Evolutionary conservation across 192 early-diverging fungal genomes (phyloP).

Genomic region (Coemansia furcata): DNA sequence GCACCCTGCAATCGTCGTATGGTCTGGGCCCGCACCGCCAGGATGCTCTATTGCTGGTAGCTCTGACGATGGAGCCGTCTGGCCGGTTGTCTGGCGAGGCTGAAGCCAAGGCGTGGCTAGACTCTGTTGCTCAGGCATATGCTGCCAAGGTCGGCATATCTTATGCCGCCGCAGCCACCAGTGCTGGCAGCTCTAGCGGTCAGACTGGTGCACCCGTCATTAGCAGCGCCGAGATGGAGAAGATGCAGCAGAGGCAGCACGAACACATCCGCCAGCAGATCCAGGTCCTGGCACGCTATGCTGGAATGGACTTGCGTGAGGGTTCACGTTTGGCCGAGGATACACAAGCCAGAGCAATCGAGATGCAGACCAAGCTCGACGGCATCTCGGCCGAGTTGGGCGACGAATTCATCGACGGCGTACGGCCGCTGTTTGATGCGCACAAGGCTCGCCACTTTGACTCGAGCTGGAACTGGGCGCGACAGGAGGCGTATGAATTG

Average conservation of each 20-base stretch:
- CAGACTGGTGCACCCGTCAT: constrained; percentile 58
- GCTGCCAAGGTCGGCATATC: constrained; percentile 70
- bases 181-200: constrained; percentile 49
- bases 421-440: constrained; percentile 73
- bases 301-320: constrained; percentile 71
- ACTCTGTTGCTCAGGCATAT: constrained; percentile 67
- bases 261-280: constrained; percentile 75
- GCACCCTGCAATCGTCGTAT: constrained; percentile 63
- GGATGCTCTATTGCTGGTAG: constrained; percentile 72
- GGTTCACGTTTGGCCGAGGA: constrained; percentile 65
- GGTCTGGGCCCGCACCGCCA: constrained; percentile 75
- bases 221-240: constrained; percentile 85
- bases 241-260: constrained; percentile 69
- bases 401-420: constrained; percentile 71
- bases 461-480: constrained; percentile 95
- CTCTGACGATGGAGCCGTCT: constrained; percentile 76
- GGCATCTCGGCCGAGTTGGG: constrained; percentile 79
- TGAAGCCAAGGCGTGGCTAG: constrained; percentile 84
- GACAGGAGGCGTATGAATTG: constrained; percentile 44
- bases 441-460: constrained; percentile 84
- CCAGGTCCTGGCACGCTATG: constrained; percentile 75
- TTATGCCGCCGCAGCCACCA: constrained; percentile 58
- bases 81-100: constrained; percentile 71
- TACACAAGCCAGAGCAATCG: constrained; percentile 56
- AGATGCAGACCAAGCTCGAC: constrained; percentile 74